phyloP scores from a whole-genome alignment of 1,139 yeast genomes.

The Suhomyces yuchorum region DNA sequence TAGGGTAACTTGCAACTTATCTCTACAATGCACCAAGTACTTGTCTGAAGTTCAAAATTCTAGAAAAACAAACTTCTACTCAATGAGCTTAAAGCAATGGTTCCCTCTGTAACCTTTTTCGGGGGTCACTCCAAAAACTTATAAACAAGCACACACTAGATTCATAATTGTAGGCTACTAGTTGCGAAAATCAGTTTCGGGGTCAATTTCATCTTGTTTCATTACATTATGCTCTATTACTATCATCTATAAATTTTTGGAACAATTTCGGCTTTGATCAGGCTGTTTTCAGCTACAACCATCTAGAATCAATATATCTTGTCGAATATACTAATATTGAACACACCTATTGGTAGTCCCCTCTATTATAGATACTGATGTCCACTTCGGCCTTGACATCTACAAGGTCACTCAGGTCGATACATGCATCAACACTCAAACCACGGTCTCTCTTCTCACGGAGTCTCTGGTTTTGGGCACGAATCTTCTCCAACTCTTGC shows the following conservation, averaged over 20 bases:
- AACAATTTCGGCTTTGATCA: neutral
- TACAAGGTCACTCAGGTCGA: constrained; percentile 49
- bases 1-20: no score
- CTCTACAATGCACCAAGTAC: no score
- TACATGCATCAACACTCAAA: constrained; percentile 48
- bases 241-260: neutral
- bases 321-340: neutral
- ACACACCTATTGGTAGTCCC: constrained; percentile 54
- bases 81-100: no score
- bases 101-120: no score
- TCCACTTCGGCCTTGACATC: constrained; percentile 89
- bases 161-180: no score
- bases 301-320: neutral
- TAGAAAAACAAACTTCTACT: no score
- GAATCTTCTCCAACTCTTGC: constrained; percentile 75
- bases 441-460: constrained; percentile 46
- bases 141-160: no score
- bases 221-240: neutral
- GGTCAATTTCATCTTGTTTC: neutral
- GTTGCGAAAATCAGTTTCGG: no score
- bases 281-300: neutral
- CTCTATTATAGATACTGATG: constrained; percentile 84
- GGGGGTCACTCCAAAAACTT: no score
- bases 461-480: constrained; percentile 76
- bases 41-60: no score